A percentile compares a stretch with the other conserved stretches of the same genome.
Conservation (phyloP, 768 basidiomycete genomes). For the Suillus bovinus region DNA sequence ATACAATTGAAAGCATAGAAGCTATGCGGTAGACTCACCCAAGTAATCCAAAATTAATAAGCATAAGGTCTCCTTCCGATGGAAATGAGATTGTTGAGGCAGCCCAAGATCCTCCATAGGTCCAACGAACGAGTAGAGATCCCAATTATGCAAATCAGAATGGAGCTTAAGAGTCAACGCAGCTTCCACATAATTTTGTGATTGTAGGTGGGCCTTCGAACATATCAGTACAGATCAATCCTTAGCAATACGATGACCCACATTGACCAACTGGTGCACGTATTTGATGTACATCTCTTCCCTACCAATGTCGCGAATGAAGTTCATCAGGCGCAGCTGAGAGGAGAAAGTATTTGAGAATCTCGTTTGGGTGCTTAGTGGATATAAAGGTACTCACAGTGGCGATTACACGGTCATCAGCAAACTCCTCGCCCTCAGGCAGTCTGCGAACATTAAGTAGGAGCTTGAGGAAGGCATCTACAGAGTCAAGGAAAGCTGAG, state of each 20-base stretch:
- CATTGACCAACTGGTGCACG: constrained; percentile 91
- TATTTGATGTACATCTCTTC: constrained; percentile 97
- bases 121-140: constrained; percentile 73
- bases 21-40: constrained; percentile 44
- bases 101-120: constrained; percentile 89
- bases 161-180: constrained; percentile 92
- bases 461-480: constrained; percentile 91
- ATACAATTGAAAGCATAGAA: constrained; percentile 1
- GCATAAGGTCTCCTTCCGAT: constrained; percentile 90
- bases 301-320: constrained; percentile 87
- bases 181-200: constrained; percentile 91
- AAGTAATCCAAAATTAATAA: constrained; percentile 93
- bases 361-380: neutral
- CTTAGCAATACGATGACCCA: constrained; percentile 36
- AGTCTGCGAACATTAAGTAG: constrained; percentile 84
- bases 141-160: constrained; percentile 92
- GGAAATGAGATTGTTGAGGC: constrained; percentile 92
- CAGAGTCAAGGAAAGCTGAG: constrained; percentile 80
- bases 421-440: constrained; percentile 91
- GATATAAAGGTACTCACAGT: constrained; percentile 50
- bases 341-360: constrained; percentile 13
- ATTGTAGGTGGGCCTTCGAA: constrained; percentile 78
- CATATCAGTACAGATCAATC: constrained; percentile 15
- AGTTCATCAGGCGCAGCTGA: constrained; percentile 88
- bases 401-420: constrained; percentile 92